Evolutionary conservation across 176 grass and related monocot species (phyloP), one percentile per base, ranked within the genome.

Genomic region (Aegilops longissima): DNA sequence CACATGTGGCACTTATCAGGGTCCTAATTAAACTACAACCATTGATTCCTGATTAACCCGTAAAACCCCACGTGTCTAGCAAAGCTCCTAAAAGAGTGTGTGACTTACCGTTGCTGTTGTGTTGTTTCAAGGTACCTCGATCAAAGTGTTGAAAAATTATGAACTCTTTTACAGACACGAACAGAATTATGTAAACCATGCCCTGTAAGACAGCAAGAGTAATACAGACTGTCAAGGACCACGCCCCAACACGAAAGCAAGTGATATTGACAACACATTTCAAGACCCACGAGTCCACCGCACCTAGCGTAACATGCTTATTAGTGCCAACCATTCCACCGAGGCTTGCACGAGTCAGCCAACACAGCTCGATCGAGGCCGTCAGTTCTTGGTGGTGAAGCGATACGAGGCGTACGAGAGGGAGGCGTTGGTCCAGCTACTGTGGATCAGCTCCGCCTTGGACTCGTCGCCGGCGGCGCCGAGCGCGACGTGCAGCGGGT

Each of bases 401-500:
- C 93, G 81, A 71, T 92, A 98, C 1, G 93, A 98, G 12, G 91
- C 73, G 27, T 92, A 90, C 21, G 93, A 93, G 67, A 98, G 4
- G 3, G 71, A 35, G 5, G 87, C 66, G 68, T 98, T 82, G 64
- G 77, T 83, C 93, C 95, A 98, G 89, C 93, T 93, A 5, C 38
- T 34, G 70, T 98, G 93, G 80, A 98, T 90, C 74, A 75, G 85
- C 69, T 98, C 95, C 44, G 91, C 89, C 84, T 72, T 98, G 72
- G 85, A 75, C 0, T 47, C 71, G 16, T 90, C 90, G 2, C 96
- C 96, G 14, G 96, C 93, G 12, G 96, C 96, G 45, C 96, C 96
- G 5, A 98, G 86, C 42, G 96, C 96, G 69, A 98, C 92, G 65
- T 98, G 96, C 82, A 98, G 76, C 36, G 96, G 96, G 85, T 89